phyloP scores from a whole-genome alignment of 2,329 filamentous ascomycete genomes.

The Neopestalotiopsis rosae region DNA sequence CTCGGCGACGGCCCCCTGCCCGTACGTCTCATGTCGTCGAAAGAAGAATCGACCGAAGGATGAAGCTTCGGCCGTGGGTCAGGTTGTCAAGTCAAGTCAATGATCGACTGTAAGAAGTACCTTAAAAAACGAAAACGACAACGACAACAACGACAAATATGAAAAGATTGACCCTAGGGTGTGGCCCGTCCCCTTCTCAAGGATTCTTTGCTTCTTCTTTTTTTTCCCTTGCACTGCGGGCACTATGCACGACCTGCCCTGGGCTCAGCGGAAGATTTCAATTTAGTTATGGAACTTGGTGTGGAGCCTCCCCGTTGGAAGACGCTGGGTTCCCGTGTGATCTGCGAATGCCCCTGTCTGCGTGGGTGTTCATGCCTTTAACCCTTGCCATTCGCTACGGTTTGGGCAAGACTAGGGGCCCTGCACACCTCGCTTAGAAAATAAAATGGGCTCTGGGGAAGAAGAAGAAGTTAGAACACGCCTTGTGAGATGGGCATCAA shows the following conservation, averaged over 20 bases:
- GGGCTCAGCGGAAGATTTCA: slow-evolving; percentile 1
- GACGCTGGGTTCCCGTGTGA: background rate
- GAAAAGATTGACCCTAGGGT: background rate
- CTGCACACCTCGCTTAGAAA: background rate
- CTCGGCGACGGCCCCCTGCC: background rate
- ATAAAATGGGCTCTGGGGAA: slow-evolving; percentile 3
- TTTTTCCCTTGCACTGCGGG: background rate
- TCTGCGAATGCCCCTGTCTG: background rate
- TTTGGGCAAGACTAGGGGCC: background rate
- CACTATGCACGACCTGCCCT: background rate
- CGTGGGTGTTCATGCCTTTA: background rate
- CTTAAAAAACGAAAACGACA: background rate
- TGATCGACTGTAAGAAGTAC: no score
- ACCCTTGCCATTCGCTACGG: background rate
- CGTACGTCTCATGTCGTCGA: background rate
- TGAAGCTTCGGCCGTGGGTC: background rate
- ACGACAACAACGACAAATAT: background rate
- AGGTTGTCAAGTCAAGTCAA: background rate
- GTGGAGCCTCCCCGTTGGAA: background rate
- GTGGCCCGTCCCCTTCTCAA: background rate
- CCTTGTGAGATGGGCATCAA: background rate
- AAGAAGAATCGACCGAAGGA: background rate
- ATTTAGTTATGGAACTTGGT: background rate
- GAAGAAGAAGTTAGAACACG: background rate
- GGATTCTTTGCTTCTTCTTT: background rate